These are phyloP conservation scores for Phytophthora cajani DNA, from an alignment of 352 stramenopile genomes.

Conservation along the genomic window DNA sequence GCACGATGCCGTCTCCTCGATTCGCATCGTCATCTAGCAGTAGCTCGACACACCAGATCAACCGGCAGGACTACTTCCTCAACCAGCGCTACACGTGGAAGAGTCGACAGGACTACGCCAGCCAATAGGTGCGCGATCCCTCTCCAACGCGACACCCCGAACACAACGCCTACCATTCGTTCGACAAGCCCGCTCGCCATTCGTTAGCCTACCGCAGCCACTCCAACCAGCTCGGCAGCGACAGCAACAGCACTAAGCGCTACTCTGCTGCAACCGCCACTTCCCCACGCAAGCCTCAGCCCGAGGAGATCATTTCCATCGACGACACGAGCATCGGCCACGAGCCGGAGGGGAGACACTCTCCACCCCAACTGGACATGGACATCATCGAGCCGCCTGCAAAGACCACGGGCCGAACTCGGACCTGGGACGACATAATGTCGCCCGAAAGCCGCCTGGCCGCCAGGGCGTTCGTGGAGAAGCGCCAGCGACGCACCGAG, in stretches of 20 bases:
- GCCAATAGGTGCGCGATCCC: slow-evolving; percentile 12
- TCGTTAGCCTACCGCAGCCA: slow-evolving; percentile 1
- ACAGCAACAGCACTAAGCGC: neutral
- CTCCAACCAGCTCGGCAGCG: slow-evolving; percentile 14
- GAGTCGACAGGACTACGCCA: slow-evolving; percentile 5
- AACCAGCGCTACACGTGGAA: slow-evolving; percentile 23
- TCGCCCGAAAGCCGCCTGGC: slow-evolving; percentile 59
- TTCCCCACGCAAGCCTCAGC: slow-evolving; percentile 6
- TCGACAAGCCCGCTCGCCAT: slow-evolving; percentile 15
- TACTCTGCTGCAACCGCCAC: neutral
- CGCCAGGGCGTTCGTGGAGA: slow-evolving; percentile 74
- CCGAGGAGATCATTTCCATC: slow-evolving; percentile 7
- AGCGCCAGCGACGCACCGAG: slow-evolving; percentile 53
- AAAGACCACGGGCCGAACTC: slow-evolving; percentile 9
- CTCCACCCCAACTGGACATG: slow-evolving; percentile 35
- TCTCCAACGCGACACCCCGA: slow-evolving; percentile 16
- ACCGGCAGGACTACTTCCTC: slow-evolving; percentile 12
- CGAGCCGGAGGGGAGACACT: neutral
- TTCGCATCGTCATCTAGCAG: slow-evolving; percentile 11
- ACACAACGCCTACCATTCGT: neutral
- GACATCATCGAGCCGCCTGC: slow-evolving; percentile 25
- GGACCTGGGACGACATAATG: slow-evolving; percentile 39
- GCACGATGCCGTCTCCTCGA: neutral
- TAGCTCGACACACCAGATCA: slow-evolving; percentile 14
- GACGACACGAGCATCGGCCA: slow-evolving; percentile 1